Conservation (phyloP, 768 basidiomycete genomes). For the Tricholoma bakamatsutake region DNA sequence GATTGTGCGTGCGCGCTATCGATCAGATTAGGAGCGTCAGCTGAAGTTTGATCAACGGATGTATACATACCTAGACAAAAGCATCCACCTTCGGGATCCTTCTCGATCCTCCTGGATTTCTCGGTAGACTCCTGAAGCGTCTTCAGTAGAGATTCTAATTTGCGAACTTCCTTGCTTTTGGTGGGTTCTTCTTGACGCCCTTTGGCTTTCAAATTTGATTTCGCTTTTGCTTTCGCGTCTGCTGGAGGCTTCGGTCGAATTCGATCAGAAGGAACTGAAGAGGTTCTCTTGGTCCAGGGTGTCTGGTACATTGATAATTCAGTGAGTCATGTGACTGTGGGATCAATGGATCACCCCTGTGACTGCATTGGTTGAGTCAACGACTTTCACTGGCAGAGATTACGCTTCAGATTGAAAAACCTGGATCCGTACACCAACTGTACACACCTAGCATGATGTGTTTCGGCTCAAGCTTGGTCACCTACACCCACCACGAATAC, state of each 20-base stretch:
- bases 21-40: background rate
- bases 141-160: slow-evolving; percentile 42
- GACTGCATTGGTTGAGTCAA: no score
- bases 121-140: slow-evolving; percentile 30
- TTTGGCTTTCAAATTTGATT: slow-evolving; percentile 16
- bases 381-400: no score
- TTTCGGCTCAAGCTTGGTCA: no score
- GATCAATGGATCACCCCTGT: no score
- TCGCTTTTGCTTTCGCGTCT: background rate
- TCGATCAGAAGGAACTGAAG: slow-evolving; percentile 53
- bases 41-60: background rate
- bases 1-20: slow-evolving; percentile 49
- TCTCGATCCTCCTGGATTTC: slow-evolving; percentile 14
- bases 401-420: no score
- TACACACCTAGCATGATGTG: no score
- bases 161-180: slow-evolving; percentile 45
- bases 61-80: slow-evolving; percentile 59
- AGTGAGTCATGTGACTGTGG: no score
- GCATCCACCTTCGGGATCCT: slow-evolving; percentile 59
- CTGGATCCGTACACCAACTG: no score
- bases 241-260: slow-evolving; percentile 23
- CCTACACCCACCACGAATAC: no score
- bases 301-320: slow-evolving; percentile 26
- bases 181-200: slow-evolving; percentile 23
- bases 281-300: slow-evolving; percentile 36